Conservation (phyloP, 192 early-diverging fungal species). For the Mortierella antarctica region DNA sequence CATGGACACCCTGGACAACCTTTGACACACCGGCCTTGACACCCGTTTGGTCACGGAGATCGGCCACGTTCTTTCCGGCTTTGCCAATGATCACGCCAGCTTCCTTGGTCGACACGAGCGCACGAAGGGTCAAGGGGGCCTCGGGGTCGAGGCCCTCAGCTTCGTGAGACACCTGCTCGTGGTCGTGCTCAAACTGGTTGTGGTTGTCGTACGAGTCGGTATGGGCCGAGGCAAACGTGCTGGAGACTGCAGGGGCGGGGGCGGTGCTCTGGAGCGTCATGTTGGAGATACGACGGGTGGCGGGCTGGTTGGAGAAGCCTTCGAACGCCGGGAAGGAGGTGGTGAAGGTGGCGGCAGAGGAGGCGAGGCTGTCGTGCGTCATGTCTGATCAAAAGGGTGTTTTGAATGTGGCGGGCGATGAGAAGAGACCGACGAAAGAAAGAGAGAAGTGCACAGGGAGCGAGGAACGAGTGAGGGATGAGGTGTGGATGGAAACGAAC, state of each 20-base stretch:
- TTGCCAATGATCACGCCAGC: constrained; percentile 89
- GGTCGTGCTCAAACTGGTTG: constrained; percentile 18
- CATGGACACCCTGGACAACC: constrained; percentile 86
- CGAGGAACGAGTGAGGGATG: background rate
- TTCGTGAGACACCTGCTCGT: constrained; percentile 3
- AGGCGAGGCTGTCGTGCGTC: constrained; percentile 11
- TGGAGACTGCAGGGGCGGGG: background rate
- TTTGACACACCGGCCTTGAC: constrained; percentile 95
- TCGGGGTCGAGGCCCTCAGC: constrained; percentile 20
- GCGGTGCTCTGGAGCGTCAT: constrained; percentile 11
- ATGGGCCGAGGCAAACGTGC: background rate
- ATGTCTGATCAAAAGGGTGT: background rate
- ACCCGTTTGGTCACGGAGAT: constrained; percentile 85
- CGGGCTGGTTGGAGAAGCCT: background rate
- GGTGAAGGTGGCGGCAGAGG: background rate
- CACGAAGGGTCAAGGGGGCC: constrained; percentile 61
- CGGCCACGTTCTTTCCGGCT: constrained; percentile 87
- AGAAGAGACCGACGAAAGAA: background rate
- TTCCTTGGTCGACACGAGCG: constrained; percentile 93
- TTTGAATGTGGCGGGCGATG: background rate
- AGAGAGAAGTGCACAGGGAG: background rate
- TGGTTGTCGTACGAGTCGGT: constrained; percentile 14
- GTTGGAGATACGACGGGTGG: background rate
- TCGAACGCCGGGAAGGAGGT: background rate
- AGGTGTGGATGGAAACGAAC: no score